A percentile compares a stretch with the other conserved stretches of the same genome.
These are phyloP conservation scores for Noccaea bulbosa DNA, from an alignment of 345 rosid species.

Conservation along the genomic window DNA sequence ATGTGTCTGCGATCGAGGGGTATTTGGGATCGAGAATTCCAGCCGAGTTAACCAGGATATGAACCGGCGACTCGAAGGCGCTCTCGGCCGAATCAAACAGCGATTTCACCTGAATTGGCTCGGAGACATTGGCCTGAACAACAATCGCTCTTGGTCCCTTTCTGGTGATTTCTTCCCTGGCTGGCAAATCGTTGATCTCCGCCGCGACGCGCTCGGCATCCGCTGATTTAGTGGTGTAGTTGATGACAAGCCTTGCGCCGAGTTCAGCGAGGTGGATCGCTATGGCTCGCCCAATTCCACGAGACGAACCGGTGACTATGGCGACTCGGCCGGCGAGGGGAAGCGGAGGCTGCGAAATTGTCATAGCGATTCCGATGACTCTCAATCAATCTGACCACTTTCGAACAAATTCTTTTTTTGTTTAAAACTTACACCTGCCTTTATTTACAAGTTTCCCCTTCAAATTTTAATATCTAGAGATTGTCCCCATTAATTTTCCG, in stretches of 20 bases:
- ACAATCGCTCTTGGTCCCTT: conserved; percentile 51
- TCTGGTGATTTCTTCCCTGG: conserved; percentile 19
- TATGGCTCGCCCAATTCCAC: conserved; percentile 71
- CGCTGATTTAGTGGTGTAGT: conserved; percentile 57
- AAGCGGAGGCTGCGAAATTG: conserved; percentile 19
- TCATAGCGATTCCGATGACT: neutral
- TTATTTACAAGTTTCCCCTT: no score
- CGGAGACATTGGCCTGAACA: conserved; percentile 58
- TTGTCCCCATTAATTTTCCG: no score
- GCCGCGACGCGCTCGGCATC: conserved; percentile 56
- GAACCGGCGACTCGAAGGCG: conserved; percentile 53
- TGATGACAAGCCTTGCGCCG: conserved; percentile 60
- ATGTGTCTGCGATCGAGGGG: conserved; percentile 57
- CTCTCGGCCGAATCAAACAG: conserved; percentile 62
- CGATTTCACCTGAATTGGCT: conserved; percentile 61
- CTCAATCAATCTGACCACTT: no score
- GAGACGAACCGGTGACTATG: conserved; percentile 67
- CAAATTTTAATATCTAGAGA: no score
- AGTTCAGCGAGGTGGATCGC: conserved; percentile 66
- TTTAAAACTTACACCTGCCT: no score
- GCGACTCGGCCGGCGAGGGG: conserved; percentile 64
- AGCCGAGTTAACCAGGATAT: conserved; percentile 63
- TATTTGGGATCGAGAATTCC: conserved; percentile 58
- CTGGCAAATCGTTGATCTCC: conserved; percentile 53
- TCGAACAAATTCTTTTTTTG: no score